Evolutionary conservation across 768 basidiomycete species (phyloP).

Genomic region (Leccinum uliginosum): DNA sequence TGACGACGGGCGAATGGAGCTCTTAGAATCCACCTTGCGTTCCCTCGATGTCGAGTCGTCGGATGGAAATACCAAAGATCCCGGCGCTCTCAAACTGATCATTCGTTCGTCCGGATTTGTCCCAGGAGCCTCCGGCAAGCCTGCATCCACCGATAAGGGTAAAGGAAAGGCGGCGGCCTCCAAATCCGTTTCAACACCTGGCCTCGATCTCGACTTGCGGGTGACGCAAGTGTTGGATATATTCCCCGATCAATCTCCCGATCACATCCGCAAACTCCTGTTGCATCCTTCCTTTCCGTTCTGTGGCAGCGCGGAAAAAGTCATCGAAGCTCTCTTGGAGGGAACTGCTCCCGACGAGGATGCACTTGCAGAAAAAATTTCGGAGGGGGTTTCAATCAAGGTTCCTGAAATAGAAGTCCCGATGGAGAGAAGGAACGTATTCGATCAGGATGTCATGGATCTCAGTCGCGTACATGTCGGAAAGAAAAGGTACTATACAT

Average conservation of each 20-base stretch:
- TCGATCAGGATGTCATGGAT: slow-evolving; percentile 72
- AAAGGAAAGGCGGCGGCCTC: slow-evolving; percentile 37
- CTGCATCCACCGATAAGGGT: slow-evolving; percentile 27
- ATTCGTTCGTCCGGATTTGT: slow-evolving; percentile 56
- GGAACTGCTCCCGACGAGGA: slow-evolving; percentile 53
- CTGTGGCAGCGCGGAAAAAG: slow-evolving; percentile 52
- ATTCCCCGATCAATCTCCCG: slow-evolving; percentile 54
- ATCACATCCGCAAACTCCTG: slow-evolving; percentile 59
- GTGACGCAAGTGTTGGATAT: slow-evolving; percentile 73
- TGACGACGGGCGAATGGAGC: slow-evolving; percentile 55
- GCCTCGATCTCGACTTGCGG: slow-evolving; percentile 50
- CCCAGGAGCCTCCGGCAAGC: slow-evolving; percentile 13
- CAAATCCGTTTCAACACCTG: slow-evolving; percentile 14
- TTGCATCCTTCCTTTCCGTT: slow-evolving; percentile 43
- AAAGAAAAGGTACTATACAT: slow-evolving; percentile 53
- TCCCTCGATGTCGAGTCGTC: slow-evolving; percentile 30
- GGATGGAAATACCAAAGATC: slow-evolving; percentile 27
- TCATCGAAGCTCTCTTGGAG: slow-evolving; percentile 72
- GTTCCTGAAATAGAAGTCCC: slow-evolving; percentile 12
- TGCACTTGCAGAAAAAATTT: slow-evolving; percentile 18
- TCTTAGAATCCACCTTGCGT: slow-evolving; percentile 50
- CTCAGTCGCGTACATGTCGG: slow-evolving; percentile 53
- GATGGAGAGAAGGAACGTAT: slow-evolving; percentile 63
- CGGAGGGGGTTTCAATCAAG: background rate
- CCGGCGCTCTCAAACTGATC: slow-evolving; percentile 60